A percentile compares a stretch with the other conserved stretches of the same genome.
Evolutionary conservation across 2,329 filamentous ascomycete species (phyloP).

Genomic region (Botrytis pseudocinerea): DNA sequence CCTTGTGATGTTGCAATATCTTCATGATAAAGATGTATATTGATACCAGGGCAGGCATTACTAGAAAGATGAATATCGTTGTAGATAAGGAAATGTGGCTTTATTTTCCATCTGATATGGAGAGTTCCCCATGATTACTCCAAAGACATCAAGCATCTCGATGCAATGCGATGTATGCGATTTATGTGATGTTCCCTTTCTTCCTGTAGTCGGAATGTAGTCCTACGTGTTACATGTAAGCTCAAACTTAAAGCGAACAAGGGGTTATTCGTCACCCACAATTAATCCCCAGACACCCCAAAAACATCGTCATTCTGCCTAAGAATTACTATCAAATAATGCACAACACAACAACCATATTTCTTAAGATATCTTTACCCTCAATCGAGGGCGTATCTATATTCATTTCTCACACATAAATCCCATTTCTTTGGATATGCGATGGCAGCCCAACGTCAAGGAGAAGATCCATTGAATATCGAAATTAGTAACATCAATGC

Average conservation of each 20-base stretch:
- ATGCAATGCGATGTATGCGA: background rate
- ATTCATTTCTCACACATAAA: background rate
- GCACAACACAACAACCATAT: conserved; percentile 9
- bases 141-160: background rate
- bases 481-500: conserved; percentile 40
- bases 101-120: background rate
- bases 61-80: background rate
- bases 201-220: background rate
- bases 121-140: background rate
- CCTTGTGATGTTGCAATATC: background rate
- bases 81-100: background rate
- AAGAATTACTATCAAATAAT: conserved; percentile 10
- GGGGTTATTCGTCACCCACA: background rate
- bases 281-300: background rate
- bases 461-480: conserved; percentile 39
- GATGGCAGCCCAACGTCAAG: conserved; percentile 40
- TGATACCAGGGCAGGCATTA: too few species aligned
- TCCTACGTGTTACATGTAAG: background rate
- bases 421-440: conserved; percentile 17
- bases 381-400: conserved; percentile 3
- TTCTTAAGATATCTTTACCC: background rate
- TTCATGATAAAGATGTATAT: background rate
- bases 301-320: conserved; percentile 12
- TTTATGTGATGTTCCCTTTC: conserved; percentile 5
- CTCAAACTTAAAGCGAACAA: conserved; percentile 2